Base-by-base conservation (phyloP, 2,329 filamentous ascomycete species). In the Monilinia aucupariae region DNA sequence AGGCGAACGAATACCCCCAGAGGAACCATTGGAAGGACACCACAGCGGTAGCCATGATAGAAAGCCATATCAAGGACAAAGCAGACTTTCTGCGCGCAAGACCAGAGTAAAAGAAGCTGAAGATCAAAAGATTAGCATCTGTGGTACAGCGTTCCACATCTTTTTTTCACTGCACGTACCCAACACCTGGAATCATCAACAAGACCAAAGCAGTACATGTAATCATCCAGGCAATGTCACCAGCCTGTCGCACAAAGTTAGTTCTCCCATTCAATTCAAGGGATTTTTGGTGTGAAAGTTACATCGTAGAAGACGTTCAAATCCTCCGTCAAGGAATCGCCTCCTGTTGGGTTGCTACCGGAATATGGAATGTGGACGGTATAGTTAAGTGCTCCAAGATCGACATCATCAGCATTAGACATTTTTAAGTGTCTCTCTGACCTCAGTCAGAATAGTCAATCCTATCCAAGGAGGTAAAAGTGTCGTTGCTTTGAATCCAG, bases 181-280 rank as follows among this genome's bases (percentile, higher is more conserved):
- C 92, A 70, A 96, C 91, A 69, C 92, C 92, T 2, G 92, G 92
- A 78, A 96, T 91, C 92, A 96, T 96, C 70, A 96, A 85, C 70
- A 96, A 79, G 59, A 96, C 91, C 60, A 96, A 82, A 8, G 90
- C 91, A 1, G 91, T 92, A 34, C 89, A 82, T 25, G 85, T 88
- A 69, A 96, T 85, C 77, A 96, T 86, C 89, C 89, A 96, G 62
- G 86, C 88, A 68, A 96, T 89, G 78, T 96, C 90, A 73, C 91
- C 91, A 64, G 87, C 80, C 88, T 91, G 65, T 43, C 64, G 86
- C 76, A 32, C 32, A 12, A 20, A 20, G 34, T 59, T 59, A 59
- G 43, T 88, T 85, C 75, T 92, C 80, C 64, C 27, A 17, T 43
- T 32, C 22, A 17, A 17, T 41, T 30, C 20, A 17, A 30, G 58